phyloP scores from a whole-genome alignment of 2,329 filamentous ascomycete species.

The Fusarium goolgardi region DNA sequence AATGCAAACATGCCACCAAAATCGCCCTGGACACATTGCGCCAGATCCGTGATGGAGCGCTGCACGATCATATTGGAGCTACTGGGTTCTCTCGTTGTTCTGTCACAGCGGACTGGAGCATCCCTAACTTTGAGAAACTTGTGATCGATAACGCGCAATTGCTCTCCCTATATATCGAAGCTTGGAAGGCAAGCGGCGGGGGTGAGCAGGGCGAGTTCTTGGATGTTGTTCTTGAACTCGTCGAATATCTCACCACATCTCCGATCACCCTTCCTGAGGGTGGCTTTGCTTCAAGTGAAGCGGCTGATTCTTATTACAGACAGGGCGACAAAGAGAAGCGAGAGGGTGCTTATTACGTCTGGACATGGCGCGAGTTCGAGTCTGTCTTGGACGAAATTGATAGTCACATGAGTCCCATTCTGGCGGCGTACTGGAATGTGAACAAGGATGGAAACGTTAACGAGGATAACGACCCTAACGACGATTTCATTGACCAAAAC shows the following conservation, averaged over 20 bases:
- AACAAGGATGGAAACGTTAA: slow-evolving; percentile 86
- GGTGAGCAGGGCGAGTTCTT: slow-evolving; percentile 76
- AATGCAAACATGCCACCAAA: slow-evolving; percentile 76
- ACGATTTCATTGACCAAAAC: slow-evolving; percentile 95
- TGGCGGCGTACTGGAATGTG: slow-evolving; percentile 87
- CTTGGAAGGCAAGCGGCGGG: slow-evolving; percentile 71
- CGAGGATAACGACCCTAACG: slow-evolving; percentile 84
- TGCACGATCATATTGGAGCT: slow-evolving; percentile 67
- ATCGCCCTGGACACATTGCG: slow-evolving; percentile 87
- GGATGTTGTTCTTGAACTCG: slow-evolving; percentile 82
- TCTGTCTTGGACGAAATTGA: slow-evolving; percentile 68
- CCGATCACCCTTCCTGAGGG: slow-evolving; percentile 76
- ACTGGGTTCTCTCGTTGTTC: slow-evolving; percentile 78
- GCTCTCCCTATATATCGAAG: slow-evolving; percentile 85
- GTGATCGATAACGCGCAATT: slow-evolving; percentile 92
- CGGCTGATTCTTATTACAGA: slow-evolving; percentile 84
- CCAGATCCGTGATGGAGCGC: slow-evolving; percentile 70
- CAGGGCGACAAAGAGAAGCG: slow-evolving; percentile 83
- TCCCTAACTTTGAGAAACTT: slow-evolving; percentile 98
- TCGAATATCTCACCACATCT: slow-evolving; percentile 81
- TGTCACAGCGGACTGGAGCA: slow-evolving; percentile 89
- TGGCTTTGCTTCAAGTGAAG: slow-evolving; percentile 88
- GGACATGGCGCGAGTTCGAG: slow-evolving; percentile 89
- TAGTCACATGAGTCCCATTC: slow-evolving; percentile 74
- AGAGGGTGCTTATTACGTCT: slow-evolving; percentile 94